A percentile compares a stretch with the other conserved stretches of the same genome.
These are phyloP conservation scores for Tripidium arundinaceum DNA, from an alignment of 202 grass and related monocot species.

Conservation along the genomic window DNA sequence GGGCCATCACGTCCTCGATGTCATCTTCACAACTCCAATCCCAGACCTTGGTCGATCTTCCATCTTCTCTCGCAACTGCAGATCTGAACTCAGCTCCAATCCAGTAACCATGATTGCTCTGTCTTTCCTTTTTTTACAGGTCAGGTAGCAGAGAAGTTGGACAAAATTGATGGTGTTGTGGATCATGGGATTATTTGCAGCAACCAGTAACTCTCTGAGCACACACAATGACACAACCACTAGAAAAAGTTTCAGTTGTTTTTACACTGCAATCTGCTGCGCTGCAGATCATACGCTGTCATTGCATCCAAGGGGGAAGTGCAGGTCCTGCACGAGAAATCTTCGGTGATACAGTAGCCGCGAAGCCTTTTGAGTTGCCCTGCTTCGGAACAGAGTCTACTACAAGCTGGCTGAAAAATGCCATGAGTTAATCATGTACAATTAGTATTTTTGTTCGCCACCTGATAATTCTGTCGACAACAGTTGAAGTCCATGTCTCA, in stretches of 20 bases:
- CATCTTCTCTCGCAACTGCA: background rate
- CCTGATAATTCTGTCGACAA: background rate
- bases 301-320: slow-evolving; percentile 66
- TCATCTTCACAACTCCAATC: slow-evolving; percentile 85
- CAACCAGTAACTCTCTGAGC: slow-evolving; percentile 48
- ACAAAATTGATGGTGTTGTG: slow-evolving; percentile 54
- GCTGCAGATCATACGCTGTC: slow-evolving; percentile 52
- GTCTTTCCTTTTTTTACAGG: slow-evolving; percentile 30
- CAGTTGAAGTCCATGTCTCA: background rate
- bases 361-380: background rate
- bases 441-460: background rate
- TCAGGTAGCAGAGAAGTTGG: slow-evolving; percentile 72
- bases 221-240: too few relatives aligned
- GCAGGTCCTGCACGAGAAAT: slow-evolving; percentile 51
- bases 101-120: background rate
- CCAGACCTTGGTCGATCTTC: slow-evolving; percentile 51
- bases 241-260: background rate
- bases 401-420: background rate
- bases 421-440: background rate
- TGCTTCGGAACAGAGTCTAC: background rate
- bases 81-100: background rate
- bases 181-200: slow-evolving; percentile 78
- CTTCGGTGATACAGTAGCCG: slow-evolving; percentile 41
- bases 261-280: background rate
- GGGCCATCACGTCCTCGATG: slow-evolving; percentile 74